Evolutionary conservation across 345 rosid species (phyloP).

Genomic region (Linum usitatissimum): DNA sequence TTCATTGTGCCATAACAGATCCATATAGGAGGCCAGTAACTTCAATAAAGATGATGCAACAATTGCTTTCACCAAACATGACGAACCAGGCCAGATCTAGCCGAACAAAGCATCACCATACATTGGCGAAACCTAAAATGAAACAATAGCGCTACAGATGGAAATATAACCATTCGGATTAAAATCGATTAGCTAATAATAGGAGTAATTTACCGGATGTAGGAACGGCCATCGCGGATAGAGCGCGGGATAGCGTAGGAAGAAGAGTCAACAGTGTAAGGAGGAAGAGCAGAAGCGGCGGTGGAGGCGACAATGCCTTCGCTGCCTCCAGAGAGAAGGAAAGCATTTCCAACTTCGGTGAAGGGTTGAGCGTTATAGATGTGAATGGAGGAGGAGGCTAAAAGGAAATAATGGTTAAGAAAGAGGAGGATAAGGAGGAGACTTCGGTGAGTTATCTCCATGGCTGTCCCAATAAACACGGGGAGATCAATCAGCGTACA

Average conservation of each 20-base stretch:
- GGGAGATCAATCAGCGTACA: slow-evolving; percentile 8
- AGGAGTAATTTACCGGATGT: slow-evolving; percentile 35
- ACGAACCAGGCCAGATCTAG: background rate
- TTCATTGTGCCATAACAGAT: background rate
- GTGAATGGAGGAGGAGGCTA: slow-evolving; percentile 54
- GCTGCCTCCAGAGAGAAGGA: slow-evolving; percentile 92
- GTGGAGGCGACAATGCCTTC: slow-evolving; percentile 61
- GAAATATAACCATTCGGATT: background rate
- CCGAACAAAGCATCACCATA: background rate
- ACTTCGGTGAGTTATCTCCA: background rate
- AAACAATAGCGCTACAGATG: background rate
- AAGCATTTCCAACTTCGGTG: slow-evolving; percentile 72
- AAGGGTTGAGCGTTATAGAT: slow-evolving; percentile 47
- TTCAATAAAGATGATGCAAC: background rate
- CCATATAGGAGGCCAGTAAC: background rate
- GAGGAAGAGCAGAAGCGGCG: slow-evolving; percentile 3
- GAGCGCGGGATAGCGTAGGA: background rate
- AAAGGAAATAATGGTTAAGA: slow-evolving; percentile 18
- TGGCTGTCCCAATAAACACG: slow-evolving; percentile 31
- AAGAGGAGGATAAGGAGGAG: slow-evolving; percentile 11
- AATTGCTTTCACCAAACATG: background rate
- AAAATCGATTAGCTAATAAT: background rate
- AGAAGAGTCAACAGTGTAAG: background rate
- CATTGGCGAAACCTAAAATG: background rate
- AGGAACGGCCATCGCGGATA: slow-evolving; percentile 26